Base-by-base conservation (phyloP, 352 stramenopile genomes). In the Phytophthora tubulina region DNA sequence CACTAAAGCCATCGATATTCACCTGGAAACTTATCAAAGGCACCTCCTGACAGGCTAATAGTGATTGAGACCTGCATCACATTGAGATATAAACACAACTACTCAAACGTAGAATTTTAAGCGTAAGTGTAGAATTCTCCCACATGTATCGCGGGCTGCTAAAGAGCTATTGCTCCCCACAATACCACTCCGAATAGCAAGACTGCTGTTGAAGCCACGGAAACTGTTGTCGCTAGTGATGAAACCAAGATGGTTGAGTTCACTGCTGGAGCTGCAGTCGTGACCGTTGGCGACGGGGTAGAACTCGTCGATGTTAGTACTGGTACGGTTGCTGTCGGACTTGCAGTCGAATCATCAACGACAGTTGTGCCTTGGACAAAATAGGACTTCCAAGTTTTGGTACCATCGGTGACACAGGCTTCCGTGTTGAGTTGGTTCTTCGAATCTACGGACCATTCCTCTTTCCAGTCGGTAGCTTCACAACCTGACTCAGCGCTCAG, bases 351-450 rank as follows among this genome's bases (percentile, higher is more conserved):
- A 50, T 57, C 49, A 31, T 54, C 49, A 6, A 13, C 10, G 21
- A 21, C 31, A 17, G 27, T 54, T 44, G 48, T 35, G 21, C 57
- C 49, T 33, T 9, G 38, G 41, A 58, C 38, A 13, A 51, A 62
- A 50, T 67, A 72, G 21, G 50, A 46, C 15, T 67, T 72, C 65
- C 65, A 72, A 9, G 49, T 56, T 1, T 48, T 64, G 9, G n/a
- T 58, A 0, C 57, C 65, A 39, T 72, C 56, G 2, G 56, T 49
- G n/a, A 72, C 14, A 13, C 65, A 72, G 36, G 65, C 65, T 67
- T 67, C 65, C 21, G 56, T 58, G 36, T 72, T 72, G 15, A 67
- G 17, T 39, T 72, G 31, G 5, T 14, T 58, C 17, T 2, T 14
- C 3, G 39, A 48, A 2, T 55, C 14, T n/a, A 59, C 65, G 32